Evolutionary conservation across 179 eudicot species (phyloP), one percentile per base, ranked within the genome.

Genomic region (Beta lomatogona): DNA sequence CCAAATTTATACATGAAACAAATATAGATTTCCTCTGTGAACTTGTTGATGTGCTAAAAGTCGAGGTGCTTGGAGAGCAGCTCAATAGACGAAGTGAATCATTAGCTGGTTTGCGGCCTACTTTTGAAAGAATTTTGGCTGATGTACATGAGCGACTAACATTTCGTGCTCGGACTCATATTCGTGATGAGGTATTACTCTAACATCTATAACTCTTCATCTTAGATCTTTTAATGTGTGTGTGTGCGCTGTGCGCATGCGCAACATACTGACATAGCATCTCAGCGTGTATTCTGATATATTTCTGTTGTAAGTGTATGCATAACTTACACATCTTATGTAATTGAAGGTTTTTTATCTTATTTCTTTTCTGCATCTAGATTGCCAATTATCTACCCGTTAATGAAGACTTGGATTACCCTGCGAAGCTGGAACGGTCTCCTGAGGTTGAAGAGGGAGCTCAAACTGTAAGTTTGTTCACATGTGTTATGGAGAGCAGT

Each of bases 81-180:
- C 90, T 91, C 60, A 90, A 86, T 83, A 86, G 93, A 82, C 89
- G 95, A 83, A 93, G 89, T 84, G 97, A 95, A 82, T 89, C 99
- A 54, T 86, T 94, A 80, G 93, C 97, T 79, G 99, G 99, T 81
- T 64, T 94, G 79, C 95, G 93, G 64, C 99, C 99, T 66, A 94
- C 97, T 52, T 85, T 95, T 72, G 93, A 95, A 73, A 95, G 99
- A 82, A 92, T 92, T 61, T 81, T 95, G 75, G 99, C 91, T 48
- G 99, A 95, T 89, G 93, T 94, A 69, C 98, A 92, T 78, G 99
- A 95, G 87, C 89, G 99, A 81, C 86, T 95, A 82, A 95, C 98
- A 73, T 95, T 95, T 73, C 97, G 99, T 82, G 98, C 97, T 77
- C 92, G 98, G 64, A 95, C 95, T 11, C 94, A 95, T 85, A 94